These are phyloP conservation scores for Acer saccharum DNA, from an alignment of 345 rosid genomes.

Conservation along the genomic window DNA sequence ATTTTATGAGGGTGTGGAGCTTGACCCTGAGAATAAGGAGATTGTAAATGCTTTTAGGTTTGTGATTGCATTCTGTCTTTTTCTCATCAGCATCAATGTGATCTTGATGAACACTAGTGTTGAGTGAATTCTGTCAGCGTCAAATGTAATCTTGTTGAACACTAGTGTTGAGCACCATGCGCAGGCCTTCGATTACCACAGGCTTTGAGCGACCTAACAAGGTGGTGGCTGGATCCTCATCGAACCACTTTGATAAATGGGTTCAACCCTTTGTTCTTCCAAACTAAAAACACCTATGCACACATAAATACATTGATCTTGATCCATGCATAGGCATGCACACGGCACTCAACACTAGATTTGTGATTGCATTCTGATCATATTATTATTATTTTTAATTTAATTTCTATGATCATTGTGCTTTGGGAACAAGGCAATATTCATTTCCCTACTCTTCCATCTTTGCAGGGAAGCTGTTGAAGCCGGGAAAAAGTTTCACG, in stretches of 20 bases:
- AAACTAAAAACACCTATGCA: conserved; percentile 2
- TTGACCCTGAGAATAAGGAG: conserved; percentile 75
- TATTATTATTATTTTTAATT: too few relatives aligned
- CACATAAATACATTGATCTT: too few relatives aligned
- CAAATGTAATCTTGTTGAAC: too few relatives aligned
- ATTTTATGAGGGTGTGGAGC: conserved; percentile 77
- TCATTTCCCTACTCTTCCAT: neutral
- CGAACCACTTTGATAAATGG: neutral
- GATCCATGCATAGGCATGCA: too few relatives aligned
- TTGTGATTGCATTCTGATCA: too few relatives aligned
- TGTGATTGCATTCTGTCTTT: conserved; percentile 6
- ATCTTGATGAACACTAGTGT: too few relatives aligned
- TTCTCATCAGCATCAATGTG: neutral
- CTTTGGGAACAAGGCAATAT: neutral
- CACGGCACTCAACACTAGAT: too few relatives aligned
- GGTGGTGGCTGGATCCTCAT: conserved; percentile 14
- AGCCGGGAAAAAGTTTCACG: conserved; percentile 71
- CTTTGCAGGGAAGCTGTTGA: conserved; percentile 77
- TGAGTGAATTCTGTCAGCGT: neutral
- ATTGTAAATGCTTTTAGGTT: conserved; percentile 77
- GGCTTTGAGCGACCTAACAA: neutral
- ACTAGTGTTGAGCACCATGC: too few relatives aligned
- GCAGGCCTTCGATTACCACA: neutral
- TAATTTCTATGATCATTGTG: too few relatives aligned
- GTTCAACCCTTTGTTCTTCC: neutral